These are phyloP conservation scores for Suhomyces sp. DNA, from an alignment of 805 yeast genomes.

Conservation along the genomic window DNA sequence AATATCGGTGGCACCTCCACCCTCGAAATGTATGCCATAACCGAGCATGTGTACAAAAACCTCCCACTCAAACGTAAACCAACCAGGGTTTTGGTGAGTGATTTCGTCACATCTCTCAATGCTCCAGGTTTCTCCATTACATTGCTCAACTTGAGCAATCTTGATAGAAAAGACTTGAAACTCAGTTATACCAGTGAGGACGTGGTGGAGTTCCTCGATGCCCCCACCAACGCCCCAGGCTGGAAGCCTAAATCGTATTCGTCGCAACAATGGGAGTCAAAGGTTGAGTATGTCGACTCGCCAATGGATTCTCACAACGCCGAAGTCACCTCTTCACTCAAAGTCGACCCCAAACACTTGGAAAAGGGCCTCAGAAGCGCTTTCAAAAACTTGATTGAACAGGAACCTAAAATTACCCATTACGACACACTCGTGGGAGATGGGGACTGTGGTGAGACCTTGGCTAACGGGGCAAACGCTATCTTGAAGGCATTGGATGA, in stretches of 20 bases:
- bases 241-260: conserved; percentile 57
- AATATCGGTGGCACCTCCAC: conserved; percentile 89
- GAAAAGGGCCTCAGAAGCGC: conserved; percentile 48
- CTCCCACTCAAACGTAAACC: conserved; percentile 61
- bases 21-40: conserved; percentile 72
- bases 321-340: conserved; percentile 24
- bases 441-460: conserved; percentile 95
- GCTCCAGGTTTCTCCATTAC: conserved; percentile 92
- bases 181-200: conserved; percentile 25
- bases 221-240: conserved; percentile 75
- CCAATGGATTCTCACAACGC: conserved; percentile 23
- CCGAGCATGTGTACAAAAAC: conserved; percentile 53
- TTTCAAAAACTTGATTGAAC: conserved; percentile 25
- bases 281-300: conserved; percentile 27
- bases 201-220: conserved; percentile 57
- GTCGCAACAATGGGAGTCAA: conserved; percentile 29
- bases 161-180: conserved; percentile 24
- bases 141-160: conserved; percentile 62
- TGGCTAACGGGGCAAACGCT: conserved; percentile 78
- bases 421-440: conserved; percentile 91
- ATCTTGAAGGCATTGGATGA: conserved; percentile 52
- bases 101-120: conserved; percentile 84
- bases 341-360: conserved; percentile 43
- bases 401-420: conserved; percentile 78
- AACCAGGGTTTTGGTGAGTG: conserved; percentile 65